A percentile compares a stretch with the other conserved stretches of the same genome.
Conservation (phyloP, 441 rosid genomes). For the Dalechampia spathulata region DNA sequence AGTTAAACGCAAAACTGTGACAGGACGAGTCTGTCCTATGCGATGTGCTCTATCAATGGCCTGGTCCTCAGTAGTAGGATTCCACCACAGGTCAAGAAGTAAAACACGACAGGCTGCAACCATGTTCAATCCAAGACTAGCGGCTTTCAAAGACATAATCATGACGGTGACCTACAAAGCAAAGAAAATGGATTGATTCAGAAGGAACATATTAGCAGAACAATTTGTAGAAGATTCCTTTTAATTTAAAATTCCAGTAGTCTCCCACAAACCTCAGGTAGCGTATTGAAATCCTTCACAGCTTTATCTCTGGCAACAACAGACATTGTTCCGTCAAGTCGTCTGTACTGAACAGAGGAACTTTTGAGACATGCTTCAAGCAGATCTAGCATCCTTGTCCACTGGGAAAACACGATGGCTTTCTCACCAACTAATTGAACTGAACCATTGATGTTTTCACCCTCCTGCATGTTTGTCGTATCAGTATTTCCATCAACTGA, state of each 20-base stretch:
- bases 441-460: slow-evolving; percentile 22
- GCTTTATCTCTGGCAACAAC: slow-evolving; percentile 85
- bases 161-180: slow-evolving; percentile 65
- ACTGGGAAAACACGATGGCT: slow-evolving; percentile 87
- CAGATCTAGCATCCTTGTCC: slow-evolving; percentile 90
- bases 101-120: slow-evolving; percentile 89
- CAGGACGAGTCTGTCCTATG: slow-evolving; percentile 89
- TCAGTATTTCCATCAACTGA: slow-evolving; percentile 16
- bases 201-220: too few species aligned
- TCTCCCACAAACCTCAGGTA: slow-evolving; percentile 60
- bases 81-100: slow-evolving; percentile 94
- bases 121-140: slow-evolving; percentile 94
- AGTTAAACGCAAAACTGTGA: slow-evolving; percentile 71
- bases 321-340: slow-evolving; percentile 95
- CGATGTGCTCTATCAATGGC: slow-evolving; percentile 97
- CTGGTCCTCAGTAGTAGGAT: slow-evolving; percentile 97
- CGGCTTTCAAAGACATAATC: slow-evolving; percentile 96
- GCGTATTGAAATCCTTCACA: slow-evolving; percentile 75
- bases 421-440: slow-evolving; percentile 48
- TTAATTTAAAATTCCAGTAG: neutral
- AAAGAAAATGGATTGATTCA: neutral
- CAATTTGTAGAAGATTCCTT: too few species aligned
- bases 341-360: slow-evolving; percentile 67
- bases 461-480: slow-evolving; percentile 9
- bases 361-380: slow-evolving; percentile 64